Base-by-base conservation (phyloP, 768 basidiomycete species). In the Mycena sanguinolenta region DNA sequence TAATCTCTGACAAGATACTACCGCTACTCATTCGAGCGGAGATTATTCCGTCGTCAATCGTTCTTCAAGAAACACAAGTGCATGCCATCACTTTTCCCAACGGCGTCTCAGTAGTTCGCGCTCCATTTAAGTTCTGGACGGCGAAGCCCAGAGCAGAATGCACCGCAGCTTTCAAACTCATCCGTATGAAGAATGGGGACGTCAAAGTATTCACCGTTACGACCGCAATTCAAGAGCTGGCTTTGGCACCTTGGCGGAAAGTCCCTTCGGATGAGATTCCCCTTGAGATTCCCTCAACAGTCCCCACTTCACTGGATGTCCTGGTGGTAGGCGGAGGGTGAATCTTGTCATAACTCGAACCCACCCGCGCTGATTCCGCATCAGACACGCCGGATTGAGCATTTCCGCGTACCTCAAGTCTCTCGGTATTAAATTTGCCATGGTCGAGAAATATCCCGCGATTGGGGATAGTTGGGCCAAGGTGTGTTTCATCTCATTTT, bases 401-500 rank as follows among this genome's bases (percentile, higher is more conserved):
- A 72, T 76, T 13, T 71, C 75, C 2, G 74, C 72, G 12, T 71
- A 75, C 61, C 68, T 76, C 50, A 85, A 87, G 70, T 79, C 82
- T n/a, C 76, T 88, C n/a, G 87, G 83, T 38, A 74, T 88, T 32
- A 74, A 79, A 12, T 79, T 79, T 30, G 80, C 89, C 12, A 76
- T 89, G 50, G 78, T 89, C 63, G 89, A 90, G 76, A 84, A 80
- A 73, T 77, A 85, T 49, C 55, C 75, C 14, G 75, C 81, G 17
- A 79, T 86, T 27, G 85, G 87, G 0, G 78, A 87, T 57, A 80
- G 80, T 63, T 86, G 85, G 86, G 73, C 84, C 52, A 76, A 81
- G 50, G 80, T 85, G 27, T 85, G 87, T 25, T 10, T 28, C n/a
- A 3, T 38, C n/a, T n/a, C n/a, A n/a, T 14, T 46, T 64, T 46